A percentile compares a stretch with the other conserved stretches of the same genome.
These are phyloP conservation scores for Kodamaea kakaduensis DNA, from an alignment of 805 yeast species.

Conservation along the genomic window DNA sequence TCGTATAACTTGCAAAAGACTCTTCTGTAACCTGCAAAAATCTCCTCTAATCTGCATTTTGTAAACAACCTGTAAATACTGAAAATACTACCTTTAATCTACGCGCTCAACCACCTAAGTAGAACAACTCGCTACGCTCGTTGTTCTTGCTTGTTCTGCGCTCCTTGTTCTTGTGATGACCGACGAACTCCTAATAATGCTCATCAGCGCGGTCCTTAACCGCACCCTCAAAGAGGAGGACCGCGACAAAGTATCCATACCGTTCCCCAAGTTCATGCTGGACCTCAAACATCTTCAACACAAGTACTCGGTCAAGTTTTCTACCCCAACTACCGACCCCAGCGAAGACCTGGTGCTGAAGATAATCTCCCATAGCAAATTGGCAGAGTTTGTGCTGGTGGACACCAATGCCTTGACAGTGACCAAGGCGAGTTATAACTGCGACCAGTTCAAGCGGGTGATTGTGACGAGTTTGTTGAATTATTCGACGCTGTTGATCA, in stretches of 20 bases:
- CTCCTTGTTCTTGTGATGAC: too few species aligned
- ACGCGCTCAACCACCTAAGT: too few species aligned
- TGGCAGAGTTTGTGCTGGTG: constrained; percentile 20
- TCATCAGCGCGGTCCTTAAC: constrained; percentile 13
- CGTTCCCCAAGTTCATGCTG: constrained; percentile 7
- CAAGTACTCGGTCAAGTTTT: constrained; percentile 6
- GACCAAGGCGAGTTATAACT: constrained; percentile 14
- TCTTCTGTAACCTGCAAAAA: too few species aligned
- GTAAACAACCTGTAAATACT: too few species aligned
- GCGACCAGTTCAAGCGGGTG: constrained; percentile 19
- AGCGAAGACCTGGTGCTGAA: constrained; percentile 11
- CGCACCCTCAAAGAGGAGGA: constrained; percentile 8
- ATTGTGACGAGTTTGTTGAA: constrained; percentile 19
- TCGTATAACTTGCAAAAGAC: too few species aligned
- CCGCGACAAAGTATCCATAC: constrained; percentile 7
- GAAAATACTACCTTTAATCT: too few species aligned
- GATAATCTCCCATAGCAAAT: constrained; percentile 13
- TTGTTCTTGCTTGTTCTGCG: too few species aligned
- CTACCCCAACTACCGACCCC: constrained; percentile 6
- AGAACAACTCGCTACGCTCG: too few species aligned
- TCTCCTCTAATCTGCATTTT: too few species aligned
- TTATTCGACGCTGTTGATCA: constrained; percentile 19
- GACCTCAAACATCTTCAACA: constrained; percentile 8
- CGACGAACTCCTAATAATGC: constrained; percentile 10
- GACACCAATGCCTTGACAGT: constrained; percentile 20